Evolutionary conservation across 129 eudicot species (phyloP).

Genomic region (Calendula officinalis): DNA sequence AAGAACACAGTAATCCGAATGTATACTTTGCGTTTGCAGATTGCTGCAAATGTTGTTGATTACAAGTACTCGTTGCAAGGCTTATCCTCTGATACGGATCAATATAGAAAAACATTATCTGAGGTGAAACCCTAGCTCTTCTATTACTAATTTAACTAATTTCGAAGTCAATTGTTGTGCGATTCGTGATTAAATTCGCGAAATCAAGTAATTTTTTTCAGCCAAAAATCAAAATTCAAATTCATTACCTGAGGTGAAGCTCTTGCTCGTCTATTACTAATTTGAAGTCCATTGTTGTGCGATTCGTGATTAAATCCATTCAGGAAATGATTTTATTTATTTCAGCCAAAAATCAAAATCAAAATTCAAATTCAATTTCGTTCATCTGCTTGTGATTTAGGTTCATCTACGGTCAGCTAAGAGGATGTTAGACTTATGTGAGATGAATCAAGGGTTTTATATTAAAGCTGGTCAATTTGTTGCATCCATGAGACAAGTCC

Average conservation of each 20-base stretch:
- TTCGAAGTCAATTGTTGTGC: too few species aligned
- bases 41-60: constrained; percentile 60
- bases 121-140: constrained; percentile 44
- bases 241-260: too few species aligned
- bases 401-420: constrained; percentile 88
- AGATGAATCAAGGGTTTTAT: constrained; percentile 82
- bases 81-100: constrained; percentile 49
- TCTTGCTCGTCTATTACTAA: too few species aligned
- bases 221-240: too few species aligned
- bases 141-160: too few species aligned
- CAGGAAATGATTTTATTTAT: neutral
- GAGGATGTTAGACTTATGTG: constrained; percentile 65
- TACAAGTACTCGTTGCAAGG: constrained; percentile 85
- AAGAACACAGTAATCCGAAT: neutral
- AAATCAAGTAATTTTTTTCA: too few species aligned
- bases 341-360: constrained; percentile 1
- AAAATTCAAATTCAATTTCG: neutral
- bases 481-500: constrained; percentile 81
- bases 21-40: constrained; percentile 36
- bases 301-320: too few species aligned
- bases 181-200: too few species aligned
- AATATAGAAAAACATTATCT: constrained; percentile 45
- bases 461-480: constrained; percentile 96
- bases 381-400: constrained; percentile 27
- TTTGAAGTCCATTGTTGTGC: too few species aligned